Base-by-base conservation (phyloP, 192 early-diverging fungal species). In the Phlyctochytrium arcticum region DNA sequence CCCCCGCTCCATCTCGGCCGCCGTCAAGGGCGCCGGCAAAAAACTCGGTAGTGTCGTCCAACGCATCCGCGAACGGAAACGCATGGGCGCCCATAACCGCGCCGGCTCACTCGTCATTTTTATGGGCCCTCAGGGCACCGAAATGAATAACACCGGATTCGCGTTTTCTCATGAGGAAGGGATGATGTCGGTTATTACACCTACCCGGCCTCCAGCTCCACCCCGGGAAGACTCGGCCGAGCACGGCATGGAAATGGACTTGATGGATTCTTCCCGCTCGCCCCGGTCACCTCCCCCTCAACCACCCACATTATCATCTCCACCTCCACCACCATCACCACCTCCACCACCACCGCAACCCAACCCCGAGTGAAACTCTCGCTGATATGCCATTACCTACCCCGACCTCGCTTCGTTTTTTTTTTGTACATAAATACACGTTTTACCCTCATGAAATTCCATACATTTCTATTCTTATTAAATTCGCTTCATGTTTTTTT, bases 91-190 rank as follows among this genome's bases (percentile, higher is more conserved):
- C 0, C 51, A 76, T 67, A 48, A 10, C 21, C 53, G 64, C 27
- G 67, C 64, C 36, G 65, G 68, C 8, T 67, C 63, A 30, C 51
- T 83, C 17, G 74, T 80, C 30, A 44, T 66, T 30, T 83, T 71
- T 48, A 83, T 83, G 81, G 80, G 80, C 4, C 55, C 60, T 4
- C 48, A 76, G 7, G 69, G 60, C 21, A 60, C 68, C 15, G 62
- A 23, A 10, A 35, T 49, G 55, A 53, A 10, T 26, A 80, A 83
- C 48, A 73, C 60, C 7, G 81, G 81, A 1, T 83, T 80, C 65
- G 69, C 69, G 34, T 83, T 83, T 50, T 78, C 75, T 6, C 81
- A 83, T 48, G 81, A 75, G 23, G 62, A 48, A n/a, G 81, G 81
- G 10, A 83, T 83, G 81, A 44, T 48, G 17, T 67, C 73, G 36